Evolutionary conservation across 768 basidiomycete species (phyloP), one percentile per base, ranked within the genome.

Genomic region (Agaricus subrufescens): DNA sequence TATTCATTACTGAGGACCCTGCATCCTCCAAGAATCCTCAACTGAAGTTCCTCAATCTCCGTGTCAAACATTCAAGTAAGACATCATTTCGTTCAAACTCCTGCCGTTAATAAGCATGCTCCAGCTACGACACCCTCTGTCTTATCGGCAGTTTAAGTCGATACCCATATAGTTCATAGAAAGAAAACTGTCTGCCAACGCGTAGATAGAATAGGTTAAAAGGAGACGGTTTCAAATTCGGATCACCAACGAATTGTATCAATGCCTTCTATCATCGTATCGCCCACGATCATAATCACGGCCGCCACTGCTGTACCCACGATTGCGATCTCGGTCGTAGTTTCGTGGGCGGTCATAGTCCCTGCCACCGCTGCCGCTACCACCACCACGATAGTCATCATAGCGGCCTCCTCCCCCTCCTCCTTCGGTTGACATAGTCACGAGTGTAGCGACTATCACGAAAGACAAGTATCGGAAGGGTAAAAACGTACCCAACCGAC

Each of bases 391-490:
- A 56, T 74, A 77, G 52, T 74, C 75, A 58, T 75, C 71, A 48
- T 84, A 82, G 40, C 73, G 61, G 49, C 80, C 72, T 45, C 71
- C 69, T n/a, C 78, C 73, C 4, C 75, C 66, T 15, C 83, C 72
- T 60, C 79, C 19, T 19, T 60, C 79, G 83, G 62, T 78, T 75
- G 40, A 87, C 85, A 48, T 74, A 69, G 60, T 84, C 85, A 19
- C 86, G 83, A 11, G 82, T 75, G 73, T 95, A 95, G 61, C 91
- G 89, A 61, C 85, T 85, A 71, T 95, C 91, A 68, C 25, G 29
- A 34, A 54, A 43, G 50, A 26, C 55, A 56, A 34, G 26, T 40
- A 47, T 6, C 26, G 25, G 58, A 52, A 48, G 19, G 19, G 19
- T 45, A 37, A n/a, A 61, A 9, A 61, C 66, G 50, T 60, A 69